phyloP scores from a whole-genome alignment of 2,329 filamentous ascomycete genomes.

The Teratosphaeriaceae sp. region DNA sequence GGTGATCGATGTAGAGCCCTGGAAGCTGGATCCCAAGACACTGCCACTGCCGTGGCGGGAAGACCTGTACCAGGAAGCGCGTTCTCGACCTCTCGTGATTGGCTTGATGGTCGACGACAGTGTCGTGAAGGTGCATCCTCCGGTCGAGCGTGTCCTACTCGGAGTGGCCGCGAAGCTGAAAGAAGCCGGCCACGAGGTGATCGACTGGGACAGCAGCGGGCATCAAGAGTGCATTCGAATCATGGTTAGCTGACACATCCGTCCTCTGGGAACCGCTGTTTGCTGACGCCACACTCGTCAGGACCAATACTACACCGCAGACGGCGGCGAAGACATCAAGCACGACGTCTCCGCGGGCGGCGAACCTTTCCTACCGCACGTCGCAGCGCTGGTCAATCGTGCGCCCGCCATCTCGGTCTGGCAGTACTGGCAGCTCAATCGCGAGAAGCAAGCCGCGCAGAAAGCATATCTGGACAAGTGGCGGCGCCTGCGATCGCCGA shows the following conservation, averaged over 20 bases:
- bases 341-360: slow-evolving; percentile 34
- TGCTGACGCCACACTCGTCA: no score
- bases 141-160: slow-evolving; percentile 50
- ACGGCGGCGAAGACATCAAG: slow-evolving; percentile 43
- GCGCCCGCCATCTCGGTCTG: slow-evolving; percentile 10
- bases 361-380: slow-evolving; percentile 45
- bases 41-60: slow-evolving; percentile 48
- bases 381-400: slow-evolving; percentile 36
- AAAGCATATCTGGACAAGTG: slow-evolving; percentile 41
- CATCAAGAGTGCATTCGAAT: slow-evolving; percentile 48
- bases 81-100: slow-evolving; percentile 46
- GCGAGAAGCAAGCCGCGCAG: slow-evolving; percentile 36
- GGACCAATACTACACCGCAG: slow-evolving; percentile 50
- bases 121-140: slow-evolving; percentile 54
- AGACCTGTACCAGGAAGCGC: slow-evolving; percentile 22
- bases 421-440: slow-evolving; percentile 44
- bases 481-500: slow-evolving; percentile 25
- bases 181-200: slow-evolving; percentile 46
- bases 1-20: slow-evolving; percentile 42
- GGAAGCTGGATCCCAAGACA: slow-evolving; percentile 46
- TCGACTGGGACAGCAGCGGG: slow-evolving; percentile 43
- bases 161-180: slow-evolving; percentile 49
- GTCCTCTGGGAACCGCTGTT: neutral
- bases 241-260: slow-evolving; percentile 24
- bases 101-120: slow-evolving; percentile 55